These are phyloP conservation scores for Fonsecaea monophora DNA, from an alignment of 2,329 filamentous ascomycete species.

Conservation along the genomic window DNA sequence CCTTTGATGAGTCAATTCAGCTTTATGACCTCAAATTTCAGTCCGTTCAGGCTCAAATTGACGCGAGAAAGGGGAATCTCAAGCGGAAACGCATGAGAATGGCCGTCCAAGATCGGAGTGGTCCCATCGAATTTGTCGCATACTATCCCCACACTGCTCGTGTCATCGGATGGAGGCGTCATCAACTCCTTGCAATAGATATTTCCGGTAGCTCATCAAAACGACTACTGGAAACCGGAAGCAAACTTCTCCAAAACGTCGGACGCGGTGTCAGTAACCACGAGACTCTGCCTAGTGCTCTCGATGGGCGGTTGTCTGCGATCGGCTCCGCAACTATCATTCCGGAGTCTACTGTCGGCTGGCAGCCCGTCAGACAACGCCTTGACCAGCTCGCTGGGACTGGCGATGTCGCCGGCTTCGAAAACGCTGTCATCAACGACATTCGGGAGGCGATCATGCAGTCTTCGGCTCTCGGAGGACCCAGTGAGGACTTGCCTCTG, in stretches of 20 bases:
- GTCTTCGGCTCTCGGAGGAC: neutral
- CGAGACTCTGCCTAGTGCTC: neutral
- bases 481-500: conserved; percentile 25
- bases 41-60: conserved; percentile 53
- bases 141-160: conserved; percentile 54
- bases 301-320: conserved; percentile 7
- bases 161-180: conserved; percentile 51
- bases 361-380: conserved; percentile 44
- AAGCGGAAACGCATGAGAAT: conserved; percentile 37
- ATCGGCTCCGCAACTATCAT: conserved; percentile 40
- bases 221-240: conserved; percentile 30
- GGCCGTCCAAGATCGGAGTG: conserved; percentile 35
- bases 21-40: conserved; percentile 57
- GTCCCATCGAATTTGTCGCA: conserved; percentile 48
- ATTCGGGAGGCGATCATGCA: conserved; percentile 12
- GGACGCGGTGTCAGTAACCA: conserved; percentile 23
- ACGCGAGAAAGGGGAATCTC: conserved; percentile 41
- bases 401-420: conserved; percentile 34
- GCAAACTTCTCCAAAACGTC: conserved; percentile 35
- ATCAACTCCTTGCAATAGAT: conserved; percentile 54
- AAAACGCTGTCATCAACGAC: conserved; percentile 28
- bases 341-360: conserved; percentile 10
- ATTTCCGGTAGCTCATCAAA: conserved; percentile 43
- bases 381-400: conserved; percentile 31
- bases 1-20: conserved; percentile 50